Evolutionary conservation across 176 grass and related monocot species (phyloP), one percentile per base, ranked within the genome.

Genomic region (Alloteropsis semialata): DNA sequence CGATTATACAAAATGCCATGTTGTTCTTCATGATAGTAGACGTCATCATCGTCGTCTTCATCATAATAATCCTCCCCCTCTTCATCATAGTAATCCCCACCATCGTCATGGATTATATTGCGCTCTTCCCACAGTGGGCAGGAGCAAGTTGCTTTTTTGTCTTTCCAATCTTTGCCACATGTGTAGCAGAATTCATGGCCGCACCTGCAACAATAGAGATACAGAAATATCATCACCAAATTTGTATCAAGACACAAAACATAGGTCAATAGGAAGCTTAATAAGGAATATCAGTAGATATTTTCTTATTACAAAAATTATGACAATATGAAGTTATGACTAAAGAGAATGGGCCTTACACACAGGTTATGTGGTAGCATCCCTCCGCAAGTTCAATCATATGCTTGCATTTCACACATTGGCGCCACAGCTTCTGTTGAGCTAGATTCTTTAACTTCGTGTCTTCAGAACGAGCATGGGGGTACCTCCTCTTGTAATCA

Each of bases 101-200:
- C 18, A 33, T 34, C 60, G 34, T 63, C 14, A 63, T 18, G 2
- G 2, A 66, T n/a, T 38, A 66, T 66, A n/a, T 66, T 38, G 9
- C 10, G 8, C 19, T 66, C 34, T 5, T 66, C 34, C 34, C 34
- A 94, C 28, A 97, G 84, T 1, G 84, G 83, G 57, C 95, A 97
- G 6, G 74, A 54, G 74, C 92, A 97, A 17, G 90, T 85, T 14
- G 85, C 83, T 56, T 85, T 97, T 67, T 94, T 97, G 17, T 85
- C 61, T 71, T 94, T 90, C 89, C 89, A 94, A 86, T 92, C 87
- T 77, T 87, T 84, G 57, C 91, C 88, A 56, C 92, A 94, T 2
- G 86, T 97, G 87, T 97, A 97, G 75, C 95, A 97, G 76, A 97
- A 97, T 59, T 94, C 86, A 84, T 85, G 92, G 22, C 90, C 83